A percentile compares a stretch with the other conserved stretches of the same genome.
Evolutionary conservation across 202 grass and related monocot genomes (phyloP).

Genomic region (Cymbopogon flexuosus): DNA sequence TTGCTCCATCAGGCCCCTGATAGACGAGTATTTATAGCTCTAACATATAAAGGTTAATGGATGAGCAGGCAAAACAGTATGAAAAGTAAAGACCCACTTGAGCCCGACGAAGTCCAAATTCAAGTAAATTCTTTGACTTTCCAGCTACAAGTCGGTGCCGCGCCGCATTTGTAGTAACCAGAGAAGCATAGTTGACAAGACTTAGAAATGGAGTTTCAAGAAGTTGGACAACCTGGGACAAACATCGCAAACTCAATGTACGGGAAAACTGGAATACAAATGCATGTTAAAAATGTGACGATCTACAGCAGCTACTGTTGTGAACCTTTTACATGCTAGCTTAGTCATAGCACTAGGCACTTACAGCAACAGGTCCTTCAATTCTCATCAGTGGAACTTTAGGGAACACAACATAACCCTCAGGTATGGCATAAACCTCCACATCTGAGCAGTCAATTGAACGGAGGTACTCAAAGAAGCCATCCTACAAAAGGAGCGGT

Average conservation of each 20-base stretch:
- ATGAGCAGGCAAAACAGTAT: background rate
- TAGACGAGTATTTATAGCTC: conserved; percentile 15
- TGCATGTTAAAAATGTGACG: background rate
- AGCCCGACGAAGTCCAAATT: conserved; percentile 92
- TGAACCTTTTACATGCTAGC: conserved; percentile 19
- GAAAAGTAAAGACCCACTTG: conserved; percentile 49
- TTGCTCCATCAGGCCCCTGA: conserved; percentile 96
- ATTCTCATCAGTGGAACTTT: conserved; percentile 87
- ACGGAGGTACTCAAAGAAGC: conserved; percentile 83
- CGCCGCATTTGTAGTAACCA: conserved; percentile 96
- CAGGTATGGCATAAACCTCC: conserved; percentile 78
- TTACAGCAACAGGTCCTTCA: conserved; percentile 92
- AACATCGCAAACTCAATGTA: background rate
- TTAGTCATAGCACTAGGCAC: conserved; percentile 21
- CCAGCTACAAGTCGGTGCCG: conserved; percentile 81
- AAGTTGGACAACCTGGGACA: conserved; percentile 70
- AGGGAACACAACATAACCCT: conserved; percentile 90
- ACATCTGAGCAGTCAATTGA: conserved; percentile 76
- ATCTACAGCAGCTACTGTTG: background rate
- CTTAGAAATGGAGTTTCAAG: conserved; percentile 94
- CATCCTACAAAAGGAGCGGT: conserved; percentile 42
- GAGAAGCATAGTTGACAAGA: conserved; percentile 93
- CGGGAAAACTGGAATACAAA: background rate
- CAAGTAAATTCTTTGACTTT: conserved; percentile 78
- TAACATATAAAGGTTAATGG: background rate